Evolutionary conservation across 2,329 filamentous ascomycete species (phyloP), one percentile per base, ranked within the genome.

Genomic region (Macrophomina pseudophaseolina): DNA sequence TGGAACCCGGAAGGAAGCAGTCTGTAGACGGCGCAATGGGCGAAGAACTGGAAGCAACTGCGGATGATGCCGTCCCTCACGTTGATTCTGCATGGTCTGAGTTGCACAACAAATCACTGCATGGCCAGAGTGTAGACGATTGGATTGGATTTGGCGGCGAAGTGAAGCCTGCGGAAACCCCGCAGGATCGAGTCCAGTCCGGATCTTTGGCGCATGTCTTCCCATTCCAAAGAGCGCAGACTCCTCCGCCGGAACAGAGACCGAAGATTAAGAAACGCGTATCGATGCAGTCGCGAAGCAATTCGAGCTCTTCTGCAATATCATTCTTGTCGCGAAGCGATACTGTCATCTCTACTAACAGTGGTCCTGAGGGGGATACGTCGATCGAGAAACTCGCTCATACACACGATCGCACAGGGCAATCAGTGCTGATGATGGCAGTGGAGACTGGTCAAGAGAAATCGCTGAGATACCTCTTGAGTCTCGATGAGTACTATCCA

Each of bases 211-310:
- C 90, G 63, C 94, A 98, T 74, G 93, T 98, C 1, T 97, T 97
- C 72, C 94, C 94, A 0, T 98, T 97, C 69, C 91, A 97, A 75
- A 86, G 85, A 65, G 86, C 87, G 68, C 77, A 80, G 51, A 83
- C 79, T 28, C 82, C 82, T 32, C 80, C 82, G 23, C 76, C 81
- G 5, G 77, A 78, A 14, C 78, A 81, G 1, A 74, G 79, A 4
- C 87, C 87, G 67, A 87, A 85, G 71, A 80, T 86, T 42, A 96
- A 95, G 77, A 92, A 85, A 71, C 76, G 86, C 71, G 94, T 98
- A 0, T 92, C 93, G 0, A 91, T 97, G 91, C 93, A 97, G 74
- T 91, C 91, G 16, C 85, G 93, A 70, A 97, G 94, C 72, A 86
- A 96, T 76, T 97, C 94, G 6, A 93, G 90, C 70, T 91, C 90